Percentiles rank a stretch among this genome's conserved stretches.
phyloP scores from a whole-genome alignment of 805 yeast genomes.

The Barnettozyma sucrosica region DNA sequence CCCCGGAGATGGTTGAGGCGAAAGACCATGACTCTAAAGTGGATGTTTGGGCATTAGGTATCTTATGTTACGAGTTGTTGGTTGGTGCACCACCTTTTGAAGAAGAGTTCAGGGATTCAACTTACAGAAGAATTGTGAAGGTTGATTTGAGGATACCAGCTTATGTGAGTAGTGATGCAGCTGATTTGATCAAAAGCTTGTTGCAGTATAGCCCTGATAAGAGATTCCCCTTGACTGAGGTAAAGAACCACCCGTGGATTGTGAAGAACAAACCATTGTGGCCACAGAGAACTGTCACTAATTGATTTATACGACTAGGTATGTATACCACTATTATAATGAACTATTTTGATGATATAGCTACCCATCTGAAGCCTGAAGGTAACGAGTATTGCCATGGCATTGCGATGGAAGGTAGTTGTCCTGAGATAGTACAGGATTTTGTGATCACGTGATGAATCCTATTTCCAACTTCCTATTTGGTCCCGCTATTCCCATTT shows the following conservation, averaged over 20 bases:
- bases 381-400: too few species aligned
- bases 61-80: conserved; percentile 75
- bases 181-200: conserved; percentile 60
- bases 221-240: conserved; percentile 55
- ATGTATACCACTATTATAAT: background rate
- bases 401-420: too few species aligned
- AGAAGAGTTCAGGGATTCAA: conserved; percentile 67
- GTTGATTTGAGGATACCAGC: conserved; percentile 74
- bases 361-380: background rate
- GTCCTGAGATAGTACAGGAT: too few species aligned
- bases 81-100: conserved; percentile 93
- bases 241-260: conserved; percentile 83
- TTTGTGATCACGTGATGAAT: too few species aligned
- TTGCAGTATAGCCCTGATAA: conserved; percentile 64
- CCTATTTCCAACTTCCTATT: background rate
- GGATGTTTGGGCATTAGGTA: conserved; percentile 92
- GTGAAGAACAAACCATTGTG: conserved; percentile 55
- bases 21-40: conserved; percentile 72
- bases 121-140: conserved; percentile 72
- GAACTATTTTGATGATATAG: background rate
- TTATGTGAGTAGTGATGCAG: conserved; percentile 66
- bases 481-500: too few species aligned
- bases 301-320: background rate
- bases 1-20: conserved; percentile 92
- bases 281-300: conserved; percentile 31